Evolutionary conservation across 768 basidiomycete species (phyloP).

Genomic region (Sarcomyxa edulis): DNA sequence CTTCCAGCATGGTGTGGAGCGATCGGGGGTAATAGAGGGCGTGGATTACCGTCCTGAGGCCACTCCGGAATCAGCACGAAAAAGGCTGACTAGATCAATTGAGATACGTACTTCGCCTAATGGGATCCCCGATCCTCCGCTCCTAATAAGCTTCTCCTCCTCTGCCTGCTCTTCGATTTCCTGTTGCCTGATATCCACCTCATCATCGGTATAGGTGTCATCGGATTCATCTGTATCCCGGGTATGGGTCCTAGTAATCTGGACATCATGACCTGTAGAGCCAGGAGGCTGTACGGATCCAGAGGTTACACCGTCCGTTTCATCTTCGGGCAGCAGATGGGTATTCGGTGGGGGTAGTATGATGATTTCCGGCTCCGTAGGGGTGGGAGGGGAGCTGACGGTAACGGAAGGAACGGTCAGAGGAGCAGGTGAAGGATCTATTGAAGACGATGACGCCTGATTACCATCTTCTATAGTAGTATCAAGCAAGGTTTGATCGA

Average conservation of each 20-base stretch:
- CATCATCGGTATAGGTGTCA: constrained; percentile 64
- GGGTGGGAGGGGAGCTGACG: background rate
- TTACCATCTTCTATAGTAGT: too few relatives aligned
- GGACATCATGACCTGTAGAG: constrained; percentile 49
- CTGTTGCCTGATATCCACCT: constrained; percentile 46
- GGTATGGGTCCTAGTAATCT: constrained; percentile 28
- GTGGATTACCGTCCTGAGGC: constrained; percentile 63
- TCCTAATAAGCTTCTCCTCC: constrained; percentile 83
- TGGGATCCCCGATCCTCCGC: constrained; percentile 93
- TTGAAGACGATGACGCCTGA: too few relatives aligned
- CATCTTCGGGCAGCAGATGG: constrained; percentile 48
- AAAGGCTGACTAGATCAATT: constrained; percentile 1
- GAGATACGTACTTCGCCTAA: constrained; percentile 77
- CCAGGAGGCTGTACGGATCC: constrained; percentile 91
- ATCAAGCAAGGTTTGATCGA: too few relatives aligned
- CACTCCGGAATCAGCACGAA: constrained; percentile 6
- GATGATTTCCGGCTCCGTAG: constrained; percentile 6
- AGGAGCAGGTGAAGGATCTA: background rate
- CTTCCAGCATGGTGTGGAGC: constrained; percentile 75
- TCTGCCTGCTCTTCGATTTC: constrained; percentile 77
- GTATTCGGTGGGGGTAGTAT: constrained; percentile 9
- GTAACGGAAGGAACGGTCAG: background rate
- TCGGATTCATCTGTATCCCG: constrained; percentile 53
- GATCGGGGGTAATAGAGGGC: constrained; percentile 85
- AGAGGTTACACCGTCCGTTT: constrained; percentile 87